Base-by-base conservation (phyloP, 2,329 filamentous ascomycete genomes). In the Colletotrichum lupini region DNA sequence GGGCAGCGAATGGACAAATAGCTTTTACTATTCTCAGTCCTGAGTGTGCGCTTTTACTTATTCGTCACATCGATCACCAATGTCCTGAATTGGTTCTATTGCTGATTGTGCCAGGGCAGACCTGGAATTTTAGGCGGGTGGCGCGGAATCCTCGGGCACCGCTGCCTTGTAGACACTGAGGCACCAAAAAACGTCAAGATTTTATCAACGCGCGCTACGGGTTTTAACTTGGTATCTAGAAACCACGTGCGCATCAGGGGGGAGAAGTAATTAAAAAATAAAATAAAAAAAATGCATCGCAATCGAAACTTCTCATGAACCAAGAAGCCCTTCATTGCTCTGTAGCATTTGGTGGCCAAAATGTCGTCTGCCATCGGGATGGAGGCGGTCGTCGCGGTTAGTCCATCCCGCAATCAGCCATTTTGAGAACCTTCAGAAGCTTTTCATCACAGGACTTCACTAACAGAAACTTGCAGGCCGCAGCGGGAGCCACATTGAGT, bases 401-500 rank as follows among this genome's bases (percentile, higher is more conserved):
- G 3, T n/a, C 9, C 42, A 46, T 3, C 19, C 3, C 42, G 16
- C 37, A 16, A 16, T 6, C 12, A 42, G 37, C 14, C 32, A 32
- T 11, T 4, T 9, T 32, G 32, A 32, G 9, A 42, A 42, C 5
- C 12, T 16, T 42, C 35, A 42, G 35, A 42, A 42, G 35, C 14
- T 42, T 16, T 46, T 3, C 42, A 9, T 9, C 42, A n/a, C 16
- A 19, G 42, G 19, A n/a, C 16, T 46, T 1, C 1, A 46, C 42
- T 19, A n/a, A 46, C 16, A 7, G 14, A 19, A 16, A 16, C 16
- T 16, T 6, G 6, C 28, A 70, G 68, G 62, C 68, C 2, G 68
- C 53, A 7, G 68, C 62, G 26, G 57, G 46, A 19, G 73, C 75
- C 11, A 67, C 75, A 14, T 16, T 76, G 46, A 57, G 57, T 30